Evolutionary conservation across 1,139 yeast genomes (phyloP).

Genomic region (Debaryomyces robertsiae): DNA sequence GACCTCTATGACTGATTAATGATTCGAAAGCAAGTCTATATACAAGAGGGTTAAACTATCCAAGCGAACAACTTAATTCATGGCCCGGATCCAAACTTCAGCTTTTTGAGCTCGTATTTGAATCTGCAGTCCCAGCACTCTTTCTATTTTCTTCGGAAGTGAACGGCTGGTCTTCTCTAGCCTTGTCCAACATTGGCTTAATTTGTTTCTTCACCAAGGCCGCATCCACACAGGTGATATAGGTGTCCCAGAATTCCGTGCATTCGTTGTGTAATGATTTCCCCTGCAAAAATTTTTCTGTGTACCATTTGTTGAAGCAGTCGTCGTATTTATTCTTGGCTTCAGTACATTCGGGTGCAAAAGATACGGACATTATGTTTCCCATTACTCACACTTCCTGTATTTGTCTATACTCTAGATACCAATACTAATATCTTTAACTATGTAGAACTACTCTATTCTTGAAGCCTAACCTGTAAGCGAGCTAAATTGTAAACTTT

Average conservation of each 20-base stretch:
- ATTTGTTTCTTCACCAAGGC: constrained; percentile 74
- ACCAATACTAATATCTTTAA: neutral
- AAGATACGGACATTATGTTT: constrained; percentile 83
- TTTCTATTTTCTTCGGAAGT: constrained; percentile 36
- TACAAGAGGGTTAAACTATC: constrained; percentile 3
- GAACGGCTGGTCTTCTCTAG: constrained; percentile 89
- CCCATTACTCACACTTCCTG: constrained; percentile 50
- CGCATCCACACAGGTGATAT: constrained; percentile 80
- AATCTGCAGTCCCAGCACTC: constrained; percentile 19
- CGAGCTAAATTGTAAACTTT: neutral
- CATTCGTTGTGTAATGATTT: constrained; percentile 82
- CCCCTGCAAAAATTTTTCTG: constrained; percentile 81
- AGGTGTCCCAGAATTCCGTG: constrained; percentile 83
- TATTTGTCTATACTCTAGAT: neutral
- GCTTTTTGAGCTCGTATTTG: constrained; percentile 8
- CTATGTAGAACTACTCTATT: no score
- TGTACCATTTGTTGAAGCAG: constrained; percentile 93
- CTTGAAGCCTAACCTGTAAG: constrained; percentile 1
- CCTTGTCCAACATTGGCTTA: constrained; percentile 86
- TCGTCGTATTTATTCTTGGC: constrained; percentile 84
- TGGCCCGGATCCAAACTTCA: neutral
- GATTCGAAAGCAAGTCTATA: neutral
- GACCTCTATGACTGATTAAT: neutral
- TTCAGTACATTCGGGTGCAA: constrained; percentile 96
- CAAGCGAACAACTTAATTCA: neutral